Evolutionary conservation across 2,329 filamentous ascomycete species (phyloP).

Genomic region (Chaetomium sp.): DNA sequence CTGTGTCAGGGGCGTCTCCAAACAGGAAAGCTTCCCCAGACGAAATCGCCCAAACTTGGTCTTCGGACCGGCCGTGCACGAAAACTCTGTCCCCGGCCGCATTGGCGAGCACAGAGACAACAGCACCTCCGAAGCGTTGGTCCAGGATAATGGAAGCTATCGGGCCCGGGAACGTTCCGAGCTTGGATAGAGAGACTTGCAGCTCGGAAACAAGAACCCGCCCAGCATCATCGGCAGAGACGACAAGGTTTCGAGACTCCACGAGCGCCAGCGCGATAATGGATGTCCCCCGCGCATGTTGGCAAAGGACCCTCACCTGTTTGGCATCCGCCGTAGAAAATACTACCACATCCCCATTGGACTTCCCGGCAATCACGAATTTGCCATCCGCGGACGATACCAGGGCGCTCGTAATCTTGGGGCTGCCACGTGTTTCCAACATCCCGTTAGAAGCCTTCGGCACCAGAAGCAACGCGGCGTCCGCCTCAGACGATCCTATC

Average conservation of each 20-base stretch:
- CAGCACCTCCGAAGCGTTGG: constrained; percentile 14
- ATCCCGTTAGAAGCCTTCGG: neutral
- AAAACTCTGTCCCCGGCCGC: constrained; percentile 20
- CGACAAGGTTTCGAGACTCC: constrained; percentile 18
- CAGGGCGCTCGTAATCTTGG: constrained; percentile 22
- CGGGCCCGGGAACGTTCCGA: neutral
- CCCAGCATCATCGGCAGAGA: constrained; percentile 26
- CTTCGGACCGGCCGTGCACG: constrained; percentile 15
- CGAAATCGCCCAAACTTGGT: constrained; percentile 24
- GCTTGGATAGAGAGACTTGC: neutral
- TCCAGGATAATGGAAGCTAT: constrained; percentile 13
- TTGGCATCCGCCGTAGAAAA: constrained; percentile 20
- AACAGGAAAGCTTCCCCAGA: constrained; percentile 5
- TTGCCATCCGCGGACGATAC: constrained; percentile 14
- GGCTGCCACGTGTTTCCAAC: constrained; percentile 1
- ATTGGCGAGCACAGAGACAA: constrained; percentile 17
- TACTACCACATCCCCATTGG: constrained; percentile 23
- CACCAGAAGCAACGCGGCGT: neutral
- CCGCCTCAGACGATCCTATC: constrained; percentile 15
- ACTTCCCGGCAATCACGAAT: constrained; percentile 24
- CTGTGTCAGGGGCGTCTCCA: neutral
- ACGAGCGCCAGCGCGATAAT: constrained; percentile 20
- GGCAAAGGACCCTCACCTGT: constrained; percentile 18
- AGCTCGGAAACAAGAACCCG: constrained; percentile 23
- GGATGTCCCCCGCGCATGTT: constrained; percentile 19